Evolutionary conservation across 2,329 filamentous ascomycete genomes (phyloP).

Genomic region (Alternaria solani): DNA sequence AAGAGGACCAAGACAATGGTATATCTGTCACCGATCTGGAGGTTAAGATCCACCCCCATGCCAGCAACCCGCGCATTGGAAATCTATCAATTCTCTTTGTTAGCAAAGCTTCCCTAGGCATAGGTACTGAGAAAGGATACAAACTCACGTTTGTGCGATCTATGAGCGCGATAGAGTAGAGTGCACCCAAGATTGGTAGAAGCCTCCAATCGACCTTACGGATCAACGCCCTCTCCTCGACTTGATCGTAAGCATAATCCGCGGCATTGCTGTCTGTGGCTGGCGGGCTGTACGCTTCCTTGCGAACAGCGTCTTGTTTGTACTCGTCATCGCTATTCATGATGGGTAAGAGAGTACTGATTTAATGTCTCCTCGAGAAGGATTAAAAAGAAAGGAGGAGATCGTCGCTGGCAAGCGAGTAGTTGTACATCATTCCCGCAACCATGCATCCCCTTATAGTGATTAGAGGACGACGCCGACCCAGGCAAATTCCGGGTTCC

Average conservation of each 20-base stretch:
- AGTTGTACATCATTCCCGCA: background rate
- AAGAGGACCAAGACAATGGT: constrained; percentile 37
- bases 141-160: constrained; percentile 44
- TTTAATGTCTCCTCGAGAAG: background rate
- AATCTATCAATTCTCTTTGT: constrained; percentile 14
- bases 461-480: background rate
- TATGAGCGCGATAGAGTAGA: constrained; percentile 51
- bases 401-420: background rate
- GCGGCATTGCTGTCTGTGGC: background rate
- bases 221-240: constrained; percentile 32
- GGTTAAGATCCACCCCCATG: constrained; percentile 34
- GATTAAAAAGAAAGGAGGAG: background rate
- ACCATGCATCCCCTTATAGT: constrained; percentile 12
- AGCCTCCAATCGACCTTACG: constrained; percentile 49
- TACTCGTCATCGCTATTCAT: constrained; percentile 26
- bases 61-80: constrained; percentile 40
- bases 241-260: constrained; percentile 22
- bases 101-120: background rate
- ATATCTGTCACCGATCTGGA: constrained; percentile 34
- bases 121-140: too few relatives aligned
- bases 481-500: constrained; percentile 9
- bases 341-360: background rate
- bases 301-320: constrained; percentile 13
- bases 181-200: constrained; percentile 50
- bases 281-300: constrained; percentile 19